These are phyloP conservation scores for Danielozyma ontarioensis DNA, from an alignment of 805 yeast species.

Conservation along the genomic window DNA sequence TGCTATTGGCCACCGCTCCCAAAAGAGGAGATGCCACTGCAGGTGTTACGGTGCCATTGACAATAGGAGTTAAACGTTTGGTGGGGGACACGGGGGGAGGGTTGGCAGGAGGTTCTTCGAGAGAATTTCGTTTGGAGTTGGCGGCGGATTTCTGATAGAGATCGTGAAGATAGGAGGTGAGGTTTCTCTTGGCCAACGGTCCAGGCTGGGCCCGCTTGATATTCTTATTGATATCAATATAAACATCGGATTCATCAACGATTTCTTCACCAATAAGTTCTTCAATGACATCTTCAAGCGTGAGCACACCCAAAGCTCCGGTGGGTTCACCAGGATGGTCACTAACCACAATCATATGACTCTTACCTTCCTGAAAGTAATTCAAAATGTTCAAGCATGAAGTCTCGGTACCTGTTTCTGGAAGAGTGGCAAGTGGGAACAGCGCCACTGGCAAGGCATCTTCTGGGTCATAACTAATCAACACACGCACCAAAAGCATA, in stretches of 20 bases:
- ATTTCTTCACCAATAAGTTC: constrained; percentile 97
- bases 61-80: neutral
- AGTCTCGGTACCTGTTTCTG: constrained; percentile 88
- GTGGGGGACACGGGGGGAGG: neutral
- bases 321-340: constrained; percentile 74
- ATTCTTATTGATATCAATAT: constrained; percentile 82
- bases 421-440: constrained; percentile 92
- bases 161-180: constrained; percentile 63
- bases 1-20: constrained; percentile 12
- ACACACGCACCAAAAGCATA: constrained; percentile 86
- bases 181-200: constrained; percentile 64
- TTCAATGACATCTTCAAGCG: constrained; percentile 96
- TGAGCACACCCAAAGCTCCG: constrained; percentile 88
- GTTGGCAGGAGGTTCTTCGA: constrained; percentile 19
- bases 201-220: constrained; percentile 76
- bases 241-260: constrained; percentile 93
- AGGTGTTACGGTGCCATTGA: neutral
- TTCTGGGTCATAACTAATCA: constrained; percentile 95
- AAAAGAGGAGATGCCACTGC: constrained; percentile 1
- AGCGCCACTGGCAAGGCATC: constrained; percentile 89
- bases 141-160: constrained; percentile 39
- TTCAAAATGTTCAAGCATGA: constrained; percentile 91
- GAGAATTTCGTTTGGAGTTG: constrained; percentile 37
- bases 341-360: constrained; percentile 94
- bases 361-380: constrained; percentile 96